These are phyloP conservation scores for Fusarium denticulatum DNA, from an alignment of 2,329 filamentous ascomycete genomes.

Conservation along the genomic window DNA sequence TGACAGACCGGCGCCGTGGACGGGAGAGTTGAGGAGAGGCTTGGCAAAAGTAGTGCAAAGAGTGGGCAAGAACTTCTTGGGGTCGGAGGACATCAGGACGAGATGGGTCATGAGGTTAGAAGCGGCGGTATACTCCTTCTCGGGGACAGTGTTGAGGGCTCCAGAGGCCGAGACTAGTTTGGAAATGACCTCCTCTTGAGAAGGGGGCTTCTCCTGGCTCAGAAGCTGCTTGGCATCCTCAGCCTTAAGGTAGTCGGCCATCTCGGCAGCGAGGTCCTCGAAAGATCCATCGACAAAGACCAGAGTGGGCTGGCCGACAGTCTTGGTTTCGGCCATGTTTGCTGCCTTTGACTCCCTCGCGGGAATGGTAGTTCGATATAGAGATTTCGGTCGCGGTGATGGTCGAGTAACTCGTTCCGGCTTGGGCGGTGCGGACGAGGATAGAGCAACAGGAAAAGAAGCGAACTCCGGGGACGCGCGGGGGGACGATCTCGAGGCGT, in stretches of 20 bases:
- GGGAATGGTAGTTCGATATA: slow-evolving; percentile 27
- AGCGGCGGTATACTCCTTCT: slow-evolving; percentile 95
- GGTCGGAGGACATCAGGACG: slow-evolving; percentile 84
- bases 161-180: slow-evolving; percentile 85
- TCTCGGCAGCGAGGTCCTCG: slow-evolving; percentile 91
- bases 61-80: slow-evolving; percentile 84
- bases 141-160: slow-evolving; percentile 83
- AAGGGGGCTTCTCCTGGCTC: slow-evolving; percentile 71
- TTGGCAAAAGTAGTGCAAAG: slow-evolving; percentile 91
- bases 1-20: slow-evolving; percentile 85
- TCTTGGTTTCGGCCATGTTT: slow-evolving; percentile 48
- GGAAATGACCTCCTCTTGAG: slow-evolving; percentile 86
- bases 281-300: slow-evolving; percentile 91
- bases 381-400: slow-evolving; percentile 33
- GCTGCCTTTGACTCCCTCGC: slow-evolving; percentile 30
- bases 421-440: slow-evolving; percentile 31
- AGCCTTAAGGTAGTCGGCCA: slow-evolving; percentile 91
- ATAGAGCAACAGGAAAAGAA: background rate
- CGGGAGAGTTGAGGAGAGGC: slow-evolving; percentile 85
- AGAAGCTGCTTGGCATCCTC: slow-evolving; percentile 81
- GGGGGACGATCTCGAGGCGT: slow-evolving; percentile 40
- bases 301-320: slow-evolving; percentile 65
- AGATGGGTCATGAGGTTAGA: slow-evolving; percentile 98
- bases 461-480: slow-evolving; percentile 27
- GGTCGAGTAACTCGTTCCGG: slow-evolving; percentile 27